Percentiles rank a stretch among this genome's conserved stretches.
Conservation (phyloP, 2,329 filamentous ascomycete species). For the Nannizziopsis arthrosporioides region DNA sequence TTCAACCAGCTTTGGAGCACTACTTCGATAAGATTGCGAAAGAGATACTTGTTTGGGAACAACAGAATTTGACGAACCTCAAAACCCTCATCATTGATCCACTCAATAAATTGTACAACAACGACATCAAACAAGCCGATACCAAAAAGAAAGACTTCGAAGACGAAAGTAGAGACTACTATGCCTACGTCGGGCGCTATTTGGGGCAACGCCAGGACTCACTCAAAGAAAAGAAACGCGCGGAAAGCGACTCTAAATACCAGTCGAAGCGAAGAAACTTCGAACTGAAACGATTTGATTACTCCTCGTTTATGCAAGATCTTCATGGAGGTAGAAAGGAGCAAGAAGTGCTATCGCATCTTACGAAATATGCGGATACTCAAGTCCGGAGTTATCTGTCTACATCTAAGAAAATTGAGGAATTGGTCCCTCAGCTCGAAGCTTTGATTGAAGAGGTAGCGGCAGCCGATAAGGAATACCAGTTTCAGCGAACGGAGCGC, state of each 20-base stretch:
- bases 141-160: slow-evolving; percentile 96
- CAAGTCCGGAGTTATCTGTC: slow-evolving; percentile 74
- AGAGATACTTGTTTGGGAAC: slow-evolving; percentile 79
- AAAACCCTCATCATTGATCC: slow-evolving; percentile 94
- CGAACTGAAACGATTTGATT: slow-evolving; percentile 94
- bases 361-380: slow-evolving; percentile 85
- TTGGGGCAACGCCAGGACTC: slow-evolving; percentile 94
- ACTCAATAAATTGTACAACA: slow-evolving; percentile 76
- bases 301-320: slow-evolving; percentile 98
- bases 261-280: slow-evolving; percentile 88
- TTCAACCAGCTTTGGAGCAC: slow-evolving; percentile 93
- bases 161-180: slow-evolving; percentile 97
- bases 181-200: slow-evolving; percentile 87
- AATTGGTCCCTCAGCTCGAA: slow-evolving; percentile 76
- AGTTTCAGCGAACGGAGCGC: slow-evolving; percentile 84
- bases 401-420: slow-evolving; percentile 77
- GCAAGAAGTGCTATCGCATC: slow-evolving; percentile 85
- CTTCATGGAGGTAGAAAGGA: slow-evolving; percentile 98
- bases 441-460: slow-evolving; percentile 80
- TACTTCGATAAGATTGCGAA: slow-evolving; percentile 96
- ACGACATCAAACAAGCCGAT: slow-evolving; percentile 96
- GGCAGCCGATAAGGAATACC: slow-evolving; percentile 90
- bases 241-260: slow-evolving; percentile 91
- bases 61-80: slow-evolving; percentile 68
- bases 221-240: slow-evolving; percentile 91